These are phyloP conservation scores for Clarireedia paspali DNA, from an alignment of 2,329 filamentous ascomycete species.

Conservation along the genomic window DNA sequence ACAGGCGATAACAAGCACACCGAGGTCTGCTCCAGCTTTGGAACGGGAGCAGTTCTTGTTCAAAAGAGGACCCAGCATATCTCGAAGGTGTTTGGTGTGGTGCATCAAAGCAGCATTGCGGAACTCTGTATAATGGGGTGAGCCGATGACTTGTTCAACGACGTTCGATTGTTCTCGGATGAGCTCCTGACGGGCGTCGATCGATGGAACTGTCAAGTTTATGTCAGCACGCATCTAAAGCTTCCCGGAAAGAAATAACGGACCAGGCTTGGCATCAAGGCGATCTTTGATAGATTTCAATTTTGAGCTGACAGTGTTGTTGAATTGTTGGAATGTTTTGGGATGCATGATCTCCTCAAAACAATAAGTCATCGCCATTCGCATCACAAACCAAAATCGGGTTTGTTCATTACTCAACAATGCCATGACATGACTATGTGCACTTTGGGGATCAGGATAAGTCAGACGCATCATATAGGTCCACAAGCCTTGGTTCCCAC, in stretches of 20 bases:
- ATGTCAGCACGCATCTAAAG: neutral
- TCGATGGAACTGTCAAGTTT: slow-evolving; percentile 14
- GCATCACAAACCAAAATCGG: slow-evolving; percentile 32
- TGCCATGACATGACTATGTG: slow-evolving; percentile 28
- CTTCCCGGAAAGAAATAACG: slow-evolving; percentile 19
- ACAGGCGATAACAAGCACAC: slow-evolving; percentile 15
- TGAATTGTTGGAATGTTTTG: slow-evolving; percentile 31
- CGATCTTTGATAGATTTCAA: slow-evolving; percentile 19
- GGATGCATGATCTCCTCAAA: slow-evolving; percentile 30
- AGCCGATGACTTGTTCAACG: slow-evolving; percentile 33
- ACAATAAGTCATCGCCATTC: slow-evolving; percentile 33
- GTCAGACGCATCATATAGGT: slow-evolving; percentile 31
- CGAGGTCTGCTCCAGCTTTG: slow-evolving; percentile 35
- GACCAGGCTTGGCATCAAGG: slow-evolving; percentile 14
- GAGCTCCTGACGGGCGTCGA: slow-evolving; percentile 28
- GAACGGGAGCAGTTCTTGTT: slow-evolving; percentile 30
- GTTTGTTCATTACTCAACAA: slow-evolving; percentile 29
- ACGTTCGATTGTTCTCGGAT: slow-evolving; percentile 31
- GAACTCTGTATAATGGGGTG: slow-evolving; percentile 27
- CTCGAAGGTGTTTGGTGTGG: slow-evolving; percentile 29
- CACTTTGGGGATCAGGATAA: slow-evolving; percentile 24
- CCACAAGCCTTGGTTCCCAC: slow-evolving; percentile 29
- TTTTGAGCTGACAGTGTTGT: slow-evolving; percentile 17
- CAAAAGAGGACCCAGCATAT: slow-evolving; percentile 38
- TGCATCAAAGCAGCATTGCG: slow-evolving; percentile 13